Conservation (phyloP, 306 rosid species). For the Herpetospermum pedunculosum region DNA sequence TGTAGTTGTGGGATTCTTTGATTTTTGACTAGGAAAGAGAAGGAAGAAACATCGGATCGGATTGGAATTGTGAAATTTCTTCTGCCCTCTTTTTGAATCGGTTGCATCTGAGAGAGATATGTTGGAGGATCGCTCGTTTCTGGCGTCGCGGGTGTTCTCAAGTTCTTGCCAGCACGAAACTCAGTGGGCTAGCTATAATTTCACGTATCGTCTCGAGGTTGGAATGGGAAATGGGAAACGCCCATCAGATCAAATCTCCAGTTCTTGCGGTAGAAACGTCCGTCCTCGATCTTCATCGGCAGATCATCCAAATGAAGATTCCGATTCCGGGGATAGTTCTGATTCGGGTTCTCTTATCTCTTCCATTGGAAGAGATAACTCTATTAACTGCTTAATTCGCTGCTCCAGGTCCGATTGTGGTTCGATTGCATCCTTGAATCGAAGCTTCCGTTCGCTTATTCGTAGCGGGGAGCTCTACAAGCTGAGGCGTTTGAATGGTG, state of each 20-base stretch:
- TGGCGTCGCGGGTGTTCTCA: constrained; percentile 58
- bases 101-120: constrained; percentile 39
- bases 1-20: constrained; percentile 19
- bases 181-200: constrained; percentile 46
- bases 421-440: constrained; percentile 49
- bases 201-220: constrained; percentile 39
- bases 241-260: constrained; percentile 34
- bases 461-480: constrained; percentile 64
- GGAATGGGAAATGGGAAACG: constrained; percentile 48
- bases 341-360: constrained; percentile 46
- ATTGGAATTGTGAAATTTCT: constrained; percentile 15
- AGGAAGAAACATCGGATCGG: constrained; percentile 23
- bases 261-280: constrained; percentile 25
- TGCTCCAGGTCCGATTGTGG: constrained; percentile 87
- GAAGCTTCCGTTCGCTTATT: constrained; percentile 50
- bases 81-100: constrained; percentile 7
- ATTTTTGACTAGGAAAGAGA: constrained; percentile 12
- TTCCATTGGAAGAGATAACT: constrained; percentile 65
- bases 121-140: constrained; percentile 72
- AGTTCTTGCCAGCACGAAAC: constrained; percentile 48
- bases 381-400: constrained; percentile 55
- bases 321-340: constrained; percentile 31
- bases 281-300: constrained; percentile 17
- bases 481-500: constrained; percentile 55
- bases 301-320: constrained; percentile 23